Conservation (phyloP, 2,329 filamentous ascomycete species). For the Colletotrichum zoysiae region DNA sequence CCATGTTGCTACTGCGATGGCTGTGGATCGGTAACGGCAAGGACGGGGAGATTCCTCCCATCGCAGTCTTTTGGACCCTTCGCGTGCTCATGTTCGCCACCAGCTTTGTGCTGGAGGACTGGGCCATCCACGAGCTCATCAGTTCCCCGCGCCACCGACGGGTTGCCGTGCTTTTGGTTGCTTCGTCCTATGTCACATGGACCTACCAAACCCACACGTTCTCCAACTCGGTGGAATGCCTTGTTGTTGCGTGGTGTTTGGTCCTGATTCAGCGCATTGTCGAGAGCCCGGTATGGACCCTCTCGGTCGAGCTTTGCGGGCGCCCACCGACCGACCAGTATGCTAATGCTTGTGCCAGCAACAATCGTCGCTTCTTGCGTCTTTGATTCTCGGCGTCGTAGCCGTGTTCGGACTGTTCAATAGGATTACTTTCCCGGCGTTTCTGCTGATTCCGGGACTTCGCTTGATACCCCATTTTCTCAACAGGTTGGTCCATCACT, state of each 20-base stretch:
- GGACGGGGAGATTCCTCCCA: slow-evolving; percentile 82
- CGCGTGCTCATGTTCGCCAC: slow-evolving; percentile 92
- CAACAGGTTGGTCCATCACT: slow-evolving; percentile 72
- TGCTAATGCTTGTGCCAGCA: slow-evolving; percentile 62
- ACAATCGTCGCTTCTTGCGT: slow-evolving; percentile 80
- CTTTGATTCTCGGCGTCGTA: slow-evolving; percentile 82
- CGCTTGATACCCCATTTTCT: slow-evolving; percentile 87
- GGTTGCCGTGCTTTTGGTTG: slow-evolving; percentile 84
- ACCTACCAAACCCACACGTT: slow-evolving; percentile 99
- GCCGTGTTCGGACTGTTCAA: slow-evolving; percentile 92
- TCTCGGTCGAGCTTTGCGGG: not conserved
- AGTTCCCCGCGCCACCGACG: slow-evolving; percentile 78
- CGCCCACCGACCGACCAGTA: not conserved
- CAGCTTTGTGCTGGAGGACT: slow-evolving; percentile 97
- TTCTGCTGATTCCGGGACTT: slow-evolving; percentile 85
- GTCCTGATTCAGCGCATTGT: slow-evolving; percentile 91
- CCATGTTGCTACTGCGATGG: slow-evolving; percentile 93
- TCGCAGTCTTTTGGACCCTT: slow-evolving; percentile 89
- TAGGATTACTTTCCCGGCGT: slow-evolving; percentile 96
- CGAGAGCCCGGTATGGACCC: slow-evolving; percentile 77
- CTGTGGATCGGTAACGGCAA: slow-evolving; percentile 87
- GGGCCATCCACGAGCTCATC: slow-evolving; percentile 94
- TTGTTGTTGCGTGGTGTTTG: slow-evolving; percentile 92
- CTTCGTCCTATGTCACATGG: slow-evolving; percentile 98
- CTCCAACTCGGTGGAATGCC: slow-evolving; percentile 95